Base-by-base conservation (phyloP, 1,284 basidiomycete genomes). In the Ceratobasidium papillatum region DNA sequence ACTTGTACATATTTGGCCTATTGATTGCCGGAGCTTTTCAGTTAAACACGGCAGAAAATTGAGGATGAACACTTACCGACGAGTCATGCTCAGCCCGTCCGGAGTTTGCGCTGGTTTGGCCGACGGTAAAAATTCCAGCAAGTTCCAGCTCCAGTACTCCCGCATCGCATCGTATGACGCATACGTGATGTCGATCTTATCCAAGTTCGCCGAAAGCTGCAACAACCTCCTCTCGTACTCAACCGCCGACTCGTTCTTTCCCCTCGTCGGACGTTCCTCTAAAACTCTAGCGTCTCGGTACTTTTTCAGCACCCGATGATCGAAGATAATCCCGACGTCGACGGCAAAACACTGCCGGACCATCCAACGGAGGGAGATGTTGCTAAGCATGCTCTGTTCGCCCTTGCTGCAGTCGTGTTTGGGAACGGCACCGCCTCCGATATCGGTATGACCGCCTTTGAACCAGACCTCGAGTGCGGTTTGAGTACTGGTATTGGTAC, bases 311-410 rank as follows among this genome's bases (percentile, higher is more conserved):
- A 32, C 30, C 5, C 32, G 22, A 14, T 25, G 17, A 22, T 68
- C 64, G n/a, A 68, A 54, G 1, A 68, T 25, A 14, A 68, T 68
- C 4, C 64, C 64, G n/a, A 25, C 54, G 3, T 68, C 34, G 17
- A 54, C 4, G 1, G 14, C 51, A 4, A 68, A 19, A 25, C 30
- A 54, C 38, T 68, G 64, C 5, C 64, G 64, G 25, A 76, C 38
- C 75, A 76, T 76, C 75, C 75, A 76, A 0, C 51, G 58, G 5
- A 76, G 34, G 0, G 75, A 38, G 4, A 74, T 65, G 36, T 75
- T 75, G 27, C 74, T 74, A 3, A 76, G 36, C 25, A 56, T 41
- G 51, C 19, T 45, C 74, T 69, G 5, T 8, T 3, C 19, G 14
- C 49, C 58, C 11, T 38, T 54, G 32, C 5, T n/a, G 12, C 19